Evolutionary conservation across 805 yeast genomes (phyloP), one percentile per base, ranked within the genome.

Genomic region (Lipomyces yamanashiensis): DNA sequence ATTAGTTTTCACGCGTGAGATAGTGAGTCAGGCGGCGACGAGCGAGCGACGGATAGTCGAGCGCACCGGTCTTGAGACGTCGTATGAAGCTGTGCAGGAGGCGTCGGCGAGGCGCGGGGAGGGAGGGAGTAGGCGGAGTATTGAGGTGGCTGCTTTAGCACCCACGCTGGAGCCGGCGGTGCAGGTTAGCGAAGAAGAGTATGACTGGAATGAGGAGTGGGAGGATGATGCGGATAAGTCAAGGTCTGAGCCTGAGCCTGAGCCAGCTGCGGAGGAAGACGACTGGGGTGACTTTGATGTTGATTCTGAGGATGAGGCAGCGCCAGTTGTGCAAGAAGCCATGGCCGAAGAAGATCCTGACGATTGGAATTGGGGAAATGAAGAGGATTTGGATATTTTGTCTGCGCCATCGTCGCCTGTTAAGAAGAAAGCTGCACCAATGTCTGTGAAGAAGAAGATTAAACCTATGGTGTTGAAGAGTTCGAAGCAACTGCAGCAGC

Each of bases 341-440:
- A 49, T 19, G 50, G 12, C 50, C 12, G 23, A 37, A 21, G 54
- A 49, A 17, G 64, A 59, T 7, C 63, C 58, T 12, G 69, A 64
- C 10, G 69, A 66, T 33, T 66, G 69, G 69, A 61, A 66, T 33
- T 64, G 68, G 68, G 69, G 64, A 12, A 67, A 61, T n/a, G 68
- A 66, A 12, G 56, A 41, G 15, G 36, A 60, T 28, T 19, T 47
- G 12, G 55, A 52, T 23, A n/a, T 28, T 8, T 9, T 6, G 34
- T 45, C 50, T 21, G 34, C 34, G 6, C 44, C 54, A n/a, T 17
- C 54, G 28, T 51, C 54, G 9, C 57, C 57, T 21, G 43, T 51
- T 37, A 33, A 19, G 43, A 34, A 28, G 21, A 13, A 45, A 12
- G 37, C 10, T 13, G 34, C 45, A 43, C 62, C 65, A 23, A 8